Base-by-base conservation (phyloP, 192 early-diverging fungal genomes). In the Piromyces sp. region DNA sequence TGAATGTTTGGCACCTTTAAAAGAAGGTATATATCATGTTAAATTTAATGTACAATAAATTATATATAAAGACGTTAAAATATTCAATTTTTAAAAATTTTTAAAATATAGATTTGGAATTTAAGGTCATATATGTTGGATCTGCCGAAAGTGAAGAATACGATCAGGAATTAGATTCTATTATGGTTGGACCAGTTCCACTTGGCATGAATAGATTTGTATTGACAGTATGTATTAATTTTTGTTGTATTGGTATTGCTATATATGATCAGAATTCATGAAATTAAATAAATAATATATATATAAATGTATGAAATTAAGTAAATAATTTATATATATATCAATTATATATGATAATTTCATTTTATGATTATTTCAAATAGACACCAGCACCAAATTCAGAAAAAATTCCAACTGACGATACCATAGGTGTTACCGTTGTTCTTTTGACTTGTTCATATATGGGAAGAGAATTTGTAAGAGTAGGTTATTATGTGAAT, bases 401-500 rank as follows among this genome's bases (percentile, higher is more conserved):
- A 17, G 89, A 90, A 29, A 86, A 92, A 68, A 91, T 99, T 80
- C 95, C 94, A 30, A 86, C 91, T 80, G 88, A 90, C 68, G 95
- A 98, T 81, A 85, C 96, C 37, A 83, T 98, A 37, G 96, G 94
- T 36, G 94, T 97, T 28, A 96, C 96, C 12, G 96, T 97, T 19
- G 91, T 99, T 30, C 85, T 98, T 79, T 89, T 99, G 36, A 92
- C 93, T 81, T 97, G 96, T 84, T 92, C 92, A 15, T 99, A 98
- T 86, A 90, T 91, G 83, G 92, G 92, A 79, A 92, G 93, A 84
- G 96, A 97, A 87, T 99, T 98, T 89, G 95, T 97, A 80, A 92
- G 96, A 83, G 95, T 99, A 80, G 97, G 96, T 19, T 99, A 99
- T 87, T 97, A 97, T 84, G 95, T 99, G 79, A 95, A 99, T 89